Evolutionary conservation across 768 basidiomycete species (phyloP).

Genomic region (Leccinum incarnatum): DNA sequence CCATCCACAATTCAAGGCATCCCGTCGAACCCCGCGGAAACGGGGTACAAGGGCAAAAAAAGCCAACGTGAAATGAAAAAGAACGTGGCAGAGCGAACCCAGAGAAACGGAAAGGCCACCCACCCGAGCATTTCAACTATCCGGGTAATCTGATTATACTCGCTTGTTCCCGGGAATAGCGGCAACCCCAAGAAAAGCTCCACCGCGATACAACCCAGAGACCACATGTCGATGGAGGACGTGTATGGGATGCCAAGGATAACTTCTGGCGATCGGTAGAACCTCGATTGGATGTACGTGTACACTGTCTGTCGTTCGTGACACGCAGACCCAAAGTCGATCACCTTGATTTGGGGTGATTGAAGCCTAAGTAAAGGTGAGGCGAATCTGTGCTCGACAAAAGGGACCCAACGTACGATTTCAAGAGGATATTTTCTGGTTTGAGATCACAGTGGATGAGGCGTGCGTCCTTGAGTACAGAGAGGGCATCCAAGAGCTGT

Average conservation of each 20-base stretch:
- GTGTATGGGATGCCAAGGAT: conserved; percentile 93
- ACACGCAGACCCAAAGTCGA: conserved; percentile 98
- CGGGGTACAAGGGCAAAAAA: background rate
- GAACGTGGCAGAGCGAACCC: background rate
- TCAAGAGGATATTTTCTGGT: conserved; percentile 96
- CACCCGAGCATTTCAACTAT: conserved; percentile 99
- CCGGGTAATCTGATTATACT: conserved; percentile 96
- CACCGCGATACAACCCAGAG: conserved; percentile 95
- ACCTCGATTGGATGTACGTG: conserved; percentile 98
- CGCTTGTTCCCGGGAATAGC: conserved; percentile 97
- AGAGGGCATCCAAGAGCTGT: conserved; percentile 89
- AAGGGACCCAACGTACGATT: conserved; percentile 58
- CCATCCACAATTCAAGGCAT: background rate
- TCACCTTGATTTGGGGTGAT: conserved; percentile 97
- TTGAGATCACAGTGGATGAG: conserved; percentile 98
- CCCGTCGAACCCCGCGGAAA: background rate
- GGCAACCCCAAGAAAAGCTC: conserved; percentile 96
- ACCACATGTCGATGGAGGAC: conserved; percentile 99
- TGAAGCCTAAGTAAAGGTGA: conserved; percentile 59
- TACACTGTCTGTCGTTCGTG: conserved; percentile 99
- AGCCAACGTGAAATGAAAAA: background rate
- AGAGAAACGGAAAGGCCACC: conserved; percentile 29
- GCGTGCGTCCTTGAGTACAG: conserved; percentile 90
- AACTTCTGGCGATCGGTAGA: conserved; percentile 98
- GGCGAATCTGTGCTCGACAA: background rate